Percentiles rank a stretch among this genome's conserved stretches.
phyloP scores from a whole-genome alignment of 352 stramenopile species.

The Pythium catenulatum region DNA sequence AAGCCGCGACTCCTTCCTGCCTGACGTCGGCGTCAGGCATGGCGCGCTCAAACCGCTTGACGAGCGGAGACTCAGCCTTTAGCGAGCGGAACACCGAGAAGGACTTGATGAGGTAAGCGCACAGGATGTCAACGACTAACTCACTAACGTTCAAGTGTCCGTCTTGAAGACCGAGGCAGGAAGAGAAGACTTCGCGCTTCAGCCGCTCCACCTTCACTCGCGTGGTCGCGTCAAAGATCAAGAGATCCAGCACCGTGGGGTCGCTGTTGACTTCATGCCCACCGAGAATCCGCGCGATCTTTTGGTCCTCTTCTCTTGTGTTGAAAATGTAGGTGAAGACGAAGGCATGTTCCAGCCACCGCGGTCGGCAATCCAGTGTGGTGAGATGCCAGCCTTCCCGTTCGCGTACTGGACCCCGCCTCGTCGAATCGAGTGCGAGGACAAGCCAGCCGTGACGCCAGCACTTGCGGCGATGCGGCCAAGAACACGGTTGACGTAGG shows the following conservation, averaged over 20 bases:
- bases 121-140: background rate
- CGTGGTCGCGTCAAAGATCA: background rate
- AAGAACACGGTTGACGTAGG: conserved; percentile 48
- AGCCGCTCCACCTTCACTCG: background rate
- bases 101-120: background rate
- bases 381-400: conserved; percentile 1
- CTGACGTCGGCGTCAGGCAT: background rate
- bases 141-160: background rate
- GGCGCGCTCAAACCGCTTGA: background rate
- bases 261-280: conserved; percentile 16
- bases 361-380: conserved; percentile 65
- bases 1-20: background rate
- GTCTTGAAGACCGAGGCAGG: background rate
- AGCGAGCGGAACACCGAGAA: background rate
- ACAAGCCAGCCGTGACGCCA: conserved; percentile 19
- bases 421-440: conserved; percentile 58
- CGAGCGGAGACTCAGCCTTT: background rate
- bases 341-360: conserved; percentile 61
- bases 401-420: conserved; percentile 59
- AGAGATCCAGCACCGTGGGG: background rate
- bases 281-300: conserved; percentile 34
- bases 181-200: background rate
- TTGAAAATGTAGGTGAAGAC: conserved; percentile 59
- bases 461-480: background rate
- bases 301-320: conserved; percentile 33